A percentile compares a stretch with the other conserved stretches of the same genome.
These are phyloP conservation scores for Trypanosoma brucei DNA, from an alignment of 208 protist genomes.

Conservation along the genomic window DNA sequence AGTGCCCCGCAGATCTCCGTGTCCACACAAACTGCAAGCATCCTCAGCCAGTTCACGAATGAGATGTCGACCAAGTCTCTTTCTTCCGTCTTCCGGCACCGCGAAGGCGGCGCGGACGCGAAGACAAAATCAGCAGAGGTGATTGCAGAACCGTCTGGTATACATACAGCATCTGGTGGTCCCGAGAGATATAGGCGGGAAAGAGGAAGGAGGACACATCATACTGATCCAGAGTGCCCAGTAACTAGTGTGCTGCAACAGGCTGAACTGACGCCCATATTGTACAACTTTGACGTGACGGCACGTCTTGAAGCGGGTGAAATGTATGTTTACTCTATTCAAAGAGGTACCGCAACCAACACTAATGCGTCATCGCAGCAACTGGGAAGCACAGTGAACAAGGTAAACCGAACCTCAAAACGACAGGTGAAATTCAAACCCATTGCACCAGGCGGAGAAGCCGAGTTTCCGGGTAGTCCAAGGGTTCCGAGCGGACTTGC, in stretches of 20 bases:
- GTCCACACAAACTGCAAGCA: slow-evolving; percentile 61
- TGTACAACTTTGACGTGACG: slow-evolving; percentile 40
- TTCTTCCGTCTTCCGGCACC: background rate
- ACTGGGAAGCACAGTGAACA: background rate
- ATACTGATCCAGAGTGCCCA: slow-evolving; percentile 7
- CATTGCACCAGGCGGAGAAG: background rate
- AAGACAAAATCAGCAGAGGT: background rate
- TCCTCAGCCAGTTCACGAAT: slow-evolving; percentile 48
- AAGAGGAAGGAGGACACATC: background rate
- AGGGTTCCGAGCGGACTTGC: background rate
- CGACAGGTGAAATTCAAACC: slow-evolving; percentile 14
- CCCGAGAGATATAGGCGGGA: background rate
- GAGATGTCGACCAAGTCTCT: slow-evolving; percentile 31
- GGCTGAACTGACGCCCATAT: background rate
- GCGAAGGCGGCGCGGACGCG: too few species aligned
- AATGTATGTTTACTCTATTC: slow-evolving; percentile 31
- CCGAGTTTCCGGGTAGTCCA: background rate
- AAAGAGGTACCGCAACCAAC: slow-evolving; percentile 12
- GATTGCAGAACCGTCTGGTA: background rate
- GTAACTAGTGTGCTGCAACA: background rate
- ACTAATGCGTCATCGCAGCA: background rate
- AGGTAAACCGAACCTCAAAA: slow-evolving; percentile 8
- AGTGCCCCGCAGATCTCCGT: slow-evolving; percentile 51
- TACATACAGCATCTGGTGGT: background rate
- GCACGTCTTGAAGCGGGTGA: slow-evolving; percentile 45